phyloP scores from a whole-genome alignment of 2,329 filamentous ascomycete species.

The Aspergillus calidoustus region DNA sequence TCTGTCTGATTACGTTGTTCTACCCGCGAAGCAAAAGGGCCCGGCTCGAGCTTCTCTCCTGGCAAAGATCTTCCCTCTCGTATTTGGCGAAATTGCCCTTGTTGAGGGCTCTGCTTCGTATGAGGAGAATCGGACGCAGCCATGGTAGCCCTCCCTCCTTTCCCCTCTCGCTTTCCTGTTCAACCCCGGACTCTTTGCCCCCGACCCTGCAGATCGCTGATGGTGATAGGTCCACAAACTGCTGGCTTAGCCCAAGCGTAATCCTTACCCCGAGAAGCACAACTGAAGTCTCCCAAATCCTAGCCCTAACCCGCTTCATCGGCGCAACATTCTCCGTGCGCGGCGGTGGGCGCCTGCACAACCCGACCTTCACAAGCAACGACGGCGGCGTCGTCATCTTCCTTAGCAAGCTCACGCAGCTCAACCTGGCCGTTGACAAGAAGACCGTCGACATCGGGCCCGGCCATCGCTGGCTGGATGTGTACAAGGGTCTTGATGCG shows the following conservation, averaged over 20 bases:
- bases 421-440: conserved; percentile 40
- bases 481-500: conserved; percentile 48
- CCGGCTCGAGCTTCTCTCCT: background rate
- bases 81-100: conserved; percentile 14
- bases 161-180: too few relatives aligned
- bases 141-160: background rate
- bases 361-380: conserved; percentile 27
- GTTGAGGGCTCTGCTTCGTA: conserved; percentile 9
- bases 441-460: conserved; percentile 49
- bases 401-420: conserved; percentile 46
- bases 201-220: background rate
- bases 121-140: conserved; percentile 6
- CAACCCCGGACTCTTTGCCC: too few relatives aligned
- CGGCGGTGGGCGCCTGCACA: conserved; percentile 25
- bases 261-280: background rate
- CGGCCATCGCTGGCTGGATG: conserved; percentile 51
- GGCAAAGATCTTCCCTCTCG: background rate
- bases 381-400: conserved; percentile 54
- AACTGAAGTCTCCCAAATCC: conserved; percentile 1
- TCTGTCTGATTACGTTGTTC: background rate
- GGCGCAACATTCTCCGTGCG: conserved; percentile 25
- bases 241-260: conserved; percentile 12
- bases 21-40: background rate
- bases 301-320: conserved; percentile 20
- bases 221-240: conserved; percentile 8